Evolutionary conservation across 371 early-diverging fungal genomes (phyloP), one percentile per base, ranked within the genome.

Genomic region (Mycotypha africana): DNA sequence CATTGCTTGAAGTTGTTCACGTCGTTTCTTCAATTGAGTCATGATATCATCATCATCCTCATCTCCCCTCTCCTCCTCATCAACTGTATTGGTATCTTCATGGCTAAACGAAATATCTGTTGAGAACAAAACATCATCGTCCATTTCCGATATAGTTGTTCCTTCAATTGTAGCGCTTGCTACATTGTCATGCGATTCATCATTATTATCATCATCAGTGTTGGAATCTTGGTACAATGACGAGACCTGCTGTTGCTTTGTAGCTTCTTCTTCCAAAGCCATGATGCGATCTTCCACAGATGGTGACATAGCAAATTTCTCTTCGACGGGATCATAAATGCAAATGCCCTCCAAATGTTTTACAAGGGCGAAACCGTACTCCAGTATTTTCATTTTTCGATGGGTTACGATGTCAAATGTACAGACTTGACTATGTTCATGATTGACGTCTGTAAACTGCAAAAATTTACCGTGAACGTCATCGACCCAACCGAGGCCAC

Each of bases 401-500:
- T 42, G 50, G 26, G 21, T 42, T 6, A 35, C 34, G 10, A 34
- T 48, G 38, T 42, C 33, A 8, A 43, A 20, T 12, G 22, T 23
- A 33, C n/a, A 11, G 17, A 10, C 2, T 8, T 26, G 25, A 21
- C 21, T 3, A 2, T 33, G 16, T 26, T 31, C 21, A n/a, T n/a
- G 37, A 1, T 17, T 38, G 8, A 25, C 37, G 12, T 34, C 41
- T 10, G 28, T 33, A n/a, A 56, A 38, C 33, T 62, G 60, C 19
- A 56, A 31, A 12, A 66, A 24, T 34, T 60, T 45, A 10, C 65
- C 56, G n/a, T 61, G 60, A 8, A 58, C 51, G 23, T 70, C 71
- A 43, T 74, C 75, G 3, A 70, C 56, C 75, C 75, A 74, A 9
- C 75, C 75, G 4, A 70, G 40, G 0, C 75, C 75, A 42, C 66